Percentiles rank a stretch among this genome's conserved stretches.
Evolutionary conservation across 108 stramenopile genomes (phyloP).

Genomic region (Cylindrotheca closterium): DNA sequence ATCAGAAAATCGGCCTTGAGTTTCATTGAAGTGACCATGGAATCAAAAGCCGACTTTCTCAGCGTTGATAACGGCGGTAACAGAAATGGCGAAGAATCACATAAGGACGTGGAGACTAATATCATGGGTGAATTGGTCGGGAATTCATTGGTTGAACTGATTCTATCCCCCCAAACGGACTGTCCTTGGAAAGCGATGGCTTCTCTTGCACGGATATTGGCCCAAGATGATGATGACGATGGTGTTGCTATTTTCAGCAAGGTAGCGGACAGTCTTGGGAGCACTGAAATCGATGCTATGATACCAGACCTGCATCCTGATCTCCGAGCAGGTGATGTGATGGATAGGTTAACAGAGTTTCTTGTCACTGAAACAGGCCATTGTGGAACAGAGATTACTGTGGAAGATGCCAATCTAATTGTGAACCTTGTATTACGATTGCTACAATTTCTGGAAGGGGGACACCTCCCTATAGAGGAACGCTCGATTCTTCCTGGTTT

Average conservation of each 20-base stretch:
- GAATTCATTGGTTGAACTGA: slow-evolving; percentile 6
- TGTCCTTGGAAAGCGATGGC: slow-evolving; percentile 25
- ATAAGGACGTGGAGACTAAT: neutral
- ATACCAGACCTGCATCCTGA: slow-evolving; percentile 10
- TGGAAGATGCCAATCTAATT: slow-evolving; percentile 1
- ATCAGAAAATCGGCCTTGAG: slow-evolving; percentile 18
- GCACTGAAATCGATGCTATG: slow-evolving; percentile 2
- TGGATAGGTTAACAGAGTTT: slow-evolving; percentile 1
- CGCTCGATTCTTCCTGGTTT: neutral
- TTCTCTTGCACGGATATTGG: slow-evolving; percentile 13
- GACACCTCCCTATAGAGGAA: slow-evolving; percentile 7
- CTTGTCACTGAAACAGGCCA: slow-evolving; percentile 11
- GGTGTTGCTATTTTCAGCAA: slow-evolving; percentile 7
- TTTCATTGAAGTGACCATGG: slow-evolving; percentile 21
- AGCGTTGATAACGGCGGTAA: neutral
- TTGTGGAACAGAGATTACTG: slow-evolving; percentile 10
- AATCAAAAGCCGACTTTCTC: slow-evolving; percentile 19
- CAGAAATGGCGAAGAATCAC: neutral
- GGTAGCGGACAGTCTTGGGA: neutral
- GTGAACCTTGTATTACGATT: slow-evolving; percentile 16
- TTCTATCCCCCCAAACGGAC: slow-evolving; percentile 7
- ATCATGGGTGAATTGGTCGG: slow-evolving; percentile 18
- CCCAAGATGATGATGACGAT: slow-evolving; percentile 4
- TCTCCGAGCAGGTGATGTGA: neutral
- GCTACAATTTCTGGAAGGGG: slow-evolving; percentile 5